Evolutionary conservation across 495 filamentous ascomycete species (phyloP).

Genomic region (Aspergillus coremiiformis): DNA sequence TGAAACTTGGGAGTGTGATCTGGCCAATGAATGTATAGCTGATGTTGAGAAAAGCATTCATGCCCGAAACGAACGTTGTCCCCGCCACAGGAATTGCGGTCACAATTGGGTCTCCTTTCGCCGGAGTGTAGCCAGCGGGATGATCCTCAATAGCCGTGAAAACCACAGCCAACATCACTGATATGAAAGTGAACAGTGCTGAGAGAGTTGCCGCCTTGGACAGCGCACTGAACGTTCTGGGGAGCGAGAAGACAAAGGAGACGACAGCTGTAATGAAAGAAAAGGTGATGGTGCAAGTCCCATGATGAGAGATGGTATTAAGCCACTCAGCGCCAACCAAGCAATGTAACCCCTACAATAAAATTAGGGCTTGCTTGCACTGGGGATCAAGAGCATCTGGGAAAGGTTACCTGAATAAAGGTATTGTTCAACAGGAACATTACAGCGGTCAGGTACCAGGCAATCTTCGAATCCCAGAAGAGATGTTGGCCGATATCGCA

Average conservation of each 20-base stretch:
- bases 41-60: constrained; percentile 84
- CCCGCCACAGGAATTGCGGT: constrained; percentile 55
- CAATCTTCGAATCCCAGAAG: constrained; percentile 70
- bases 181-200: constrained; percentile 79
- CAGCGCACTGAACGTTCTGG: constrained; percentile 73
- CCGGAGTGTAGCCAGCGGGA: constrained; percentile 52
- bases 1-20: constrained; percentile 85
- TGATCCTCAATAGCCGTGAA: constrained; percentile 68
- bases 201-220: constrained; percentile 66
- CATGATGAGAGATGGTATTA: constrained; percentile 67
- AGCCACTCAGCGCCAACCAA: constrained; percentile 74
- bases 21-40: constrained; percentile 90
- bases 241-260: constrained; percentile 68
- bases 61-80: constrained; percentile 71
- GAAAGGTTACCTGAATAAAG: constrained; percentile 57
- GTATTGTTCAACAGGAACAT: constrained; percentile 93
- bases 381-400: constrained; percentile 6
- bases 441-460: constrained; percentile 74
- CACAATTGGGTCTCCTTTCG: constrained; percentile 53
- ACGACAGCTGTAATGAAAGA: constrained; percentile 60
- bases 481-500: constrained; percentile 88
- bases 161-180: constrained; percentile 69
- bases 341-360: constrained; percentile 59
- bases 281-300: constrained; percentile 66
- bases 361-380: constrained; percentile 8